Conservation (phyloP, 1,284 basidiomycete species). For the Pholiota adiposa region DNA sequence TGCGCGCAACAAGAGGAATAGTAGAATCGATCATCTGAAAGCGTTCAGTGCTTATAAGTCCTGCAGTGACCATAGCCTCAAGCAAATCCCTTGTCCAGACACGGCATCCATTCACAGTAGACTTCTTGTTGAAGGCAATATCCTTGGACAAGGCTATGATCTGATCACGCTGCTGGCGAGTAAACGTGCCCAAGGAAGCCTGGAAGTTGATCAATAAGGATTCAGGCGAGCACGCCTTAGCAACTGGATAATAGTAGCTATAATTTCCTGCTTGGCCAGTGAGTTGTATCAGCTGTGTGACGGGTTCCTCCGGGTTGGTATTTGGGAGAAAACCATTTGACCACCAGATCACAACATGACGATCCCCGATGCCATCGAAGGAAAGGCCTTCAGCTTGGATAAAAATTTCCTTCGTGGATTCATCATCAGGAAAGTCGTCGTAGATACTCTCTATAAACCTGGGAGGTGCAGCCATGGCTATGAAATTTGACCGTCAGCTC, state of each 20-base stretch:
- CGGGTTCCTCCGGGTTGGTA: background rate
- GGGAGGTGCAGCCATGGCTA: background rate
- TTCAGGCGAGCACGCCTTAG: background rate
- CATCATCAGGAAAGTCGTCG: background rate
- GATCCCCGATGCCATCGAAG: background rate
- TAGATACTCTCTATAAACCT: background rate
- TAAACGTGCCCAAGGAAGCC: constrained; percentile 1
- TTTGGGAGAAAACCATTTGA: background rate
- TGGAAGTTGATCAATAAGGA: background rate
- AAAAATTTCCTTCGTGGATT: background rate
- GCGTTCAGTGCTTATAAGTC: background rate
- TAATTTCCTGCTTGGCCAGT: background rate
- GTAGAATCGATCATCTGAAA: background rate
- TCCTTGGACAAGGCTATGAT: background rate
- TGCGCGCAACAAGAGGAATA: constrained; percentile 1
- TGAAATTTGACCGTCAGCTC: too few relatives aligned
- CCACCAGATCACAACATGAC: constrained; percentile 14
- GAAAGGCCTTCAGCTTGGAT: background rate
- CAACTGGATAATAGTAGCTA: background rate
- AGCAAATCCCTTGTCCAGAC: constrained; percentile 10
- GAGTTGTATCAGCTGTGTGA: constrained; percentile 7
- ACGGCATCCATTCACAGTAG: constrained; percentile 4
- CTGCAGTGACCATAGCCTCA: constrained; percentile 3
- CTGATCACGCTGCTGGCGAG: constrained; percentile 6
- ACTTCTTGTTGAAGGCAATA: background rate